Base-by-base conservation (phyloP, 2,329 filamentous ascomycete genomes). In the Paraconiothyrium sp. region DNA sequence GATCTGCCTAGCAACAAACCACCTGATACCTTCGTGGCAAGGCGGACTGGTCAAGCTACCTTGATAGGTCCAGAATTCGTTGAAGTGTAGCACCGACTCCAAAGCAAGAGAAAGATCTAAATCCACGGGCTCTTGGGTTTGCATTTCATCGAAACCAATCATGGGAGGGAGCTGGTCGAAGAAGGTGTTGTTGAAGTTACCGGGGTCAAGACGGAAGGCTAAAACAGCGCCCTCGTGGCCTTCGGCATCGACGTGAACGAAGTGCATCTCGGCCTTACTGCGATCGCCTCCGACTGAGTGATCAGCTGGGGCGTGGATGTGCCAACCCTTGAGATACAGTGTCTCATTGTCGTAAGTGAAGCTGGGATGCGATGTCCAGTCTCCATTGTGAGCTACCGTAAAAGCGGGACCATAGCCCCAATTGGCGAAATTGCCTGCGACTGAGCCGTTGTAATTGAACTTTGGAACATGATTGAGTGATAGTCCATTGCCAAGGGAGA, bases 221-320 rank as follows among this genome's bases (percentile, higher is more conserved):
- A 85, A 68, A 1, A 85, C 83, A 16, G 82, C 82, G 2, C 74
- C 71, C 46, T 82, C 78, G 27, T 78, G 72, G 54, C 83, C 82
- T 0, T 70, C 63, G 9, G 72, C 74, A 60, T 82, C 79, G 56
- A 79, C 79, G 62, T 84, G 82, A 2, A 85, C 84, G 41, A 83
- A 76, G 68, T 85, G 84, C 22, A 85, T 70, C 65, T 85, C 84
- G 39, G 82, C 81, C 61, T 80, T 82, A 39, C 77, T 74, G 39
- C 79, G 77, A 41, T 78, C 72, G 37, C 80, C 80, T 50, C 79
- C 73, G 4, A 85, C 77, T 2, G 77, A 75, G 69, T 86, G 84
- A 59, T 85, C 84, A 5, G 82, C 82, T 0, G 84, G 84, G 0
- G 82, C 69, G 66, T 86, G 84, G 52, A 84, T 81, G 73, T 85